Conservation (phyloP, 495 filamentous ascomycete genomes). For the Talaromyces proteolyticus region DNA sequence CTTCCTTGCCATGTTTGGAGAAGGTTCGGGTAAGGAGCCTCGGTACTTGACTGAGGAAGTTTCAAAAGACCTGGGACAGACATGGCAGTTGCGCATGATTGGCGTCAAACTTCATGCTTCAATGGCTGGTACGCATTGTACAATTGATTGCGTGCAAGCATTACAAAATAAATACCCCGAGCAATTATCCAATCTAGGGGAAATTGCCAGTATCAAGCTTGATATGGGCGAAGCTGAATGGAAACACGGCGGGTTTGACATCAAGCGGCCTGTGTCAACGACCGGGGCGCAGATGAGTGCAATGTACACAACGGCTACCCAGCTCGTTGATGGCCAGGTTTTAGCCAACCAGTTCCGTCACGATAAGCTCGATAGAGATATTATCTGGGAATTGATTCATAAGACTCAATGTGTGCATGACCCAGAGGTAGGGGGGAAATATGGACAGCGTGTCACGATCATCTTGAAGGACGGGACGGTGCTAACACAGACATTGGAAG, state of each 20-base stretch:
- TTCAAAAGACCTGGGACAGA: conserved; percentile 24
- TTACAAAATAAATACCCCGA: conserved; percentile 20
- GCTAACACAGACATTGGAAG: conserved; percentile 13
- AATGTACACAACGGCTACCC: conserved; percentile 32
- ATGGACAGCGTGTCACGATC: conserved; percentile 3
- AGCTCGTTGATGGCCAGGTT: conserved; percentile 32
- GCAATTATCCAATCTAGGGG: conserved; percentile 9
- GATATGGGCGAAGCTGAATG: conserved; percentile 23
- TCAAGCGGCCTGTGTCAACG: conserved; percentile 24
- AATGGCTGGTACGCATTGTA: conserved; percentile 26
- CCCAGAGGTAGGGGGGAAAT: conserved; percentile 13
- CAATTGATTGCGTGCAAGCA: conserved; percentile 21
- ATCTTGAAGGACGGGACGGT: conserved; percentile 18
- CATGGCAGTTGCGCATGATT: conserved; percentile 32
- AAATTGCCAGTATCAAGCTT: conserved; percentile 19
- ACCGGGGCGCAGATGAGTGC: conserved; percentile 40
- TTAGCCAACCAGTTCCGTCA: conserved; percentile 24
- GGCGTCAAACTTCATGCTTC: conserved; percentile 34
- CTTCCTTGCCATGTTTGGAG: conserved; percentile 31
- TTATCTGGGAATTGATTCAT: conserved; percentile 27
- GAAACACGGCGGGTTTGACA: conserved; percentile 32
- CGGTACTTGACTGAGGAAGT: conserved; percentile 21
- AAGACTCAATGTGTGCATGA: conserved; percentile 30
- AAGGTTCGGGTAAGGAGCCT: conserved; percentile 23
- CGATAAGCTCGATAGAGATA: conserved; percentile 26